Percentiles rank a stretch among this genome's conserved stretches.
phyloP scores from a whole-genome alignment of 176 grass and related monocot species.

The Melocanna baccifera region DNA sequence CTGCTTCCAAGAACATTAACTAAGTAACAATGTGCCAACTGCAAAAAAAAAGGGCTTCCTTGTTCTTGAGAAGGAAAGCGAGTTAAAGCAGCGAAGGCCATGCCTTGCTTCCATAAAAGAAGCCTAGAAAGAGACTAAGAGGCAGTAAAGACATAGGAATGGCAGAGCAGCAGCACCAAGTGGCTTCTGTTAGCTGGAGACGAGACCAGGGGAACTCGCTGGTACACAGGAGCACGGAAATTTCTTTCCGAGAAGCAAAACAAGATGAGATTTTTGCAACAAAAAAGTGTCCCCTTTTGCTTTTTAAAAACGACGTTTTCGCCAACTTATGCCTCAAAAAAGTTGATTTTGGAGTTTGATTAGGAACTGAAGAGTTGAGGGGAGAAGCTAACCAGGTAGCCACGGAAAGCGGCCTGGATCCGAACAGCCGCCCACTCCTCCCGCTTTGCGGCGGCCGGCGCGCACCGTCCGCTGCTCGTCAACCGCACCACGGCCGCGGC shows the following conservation, averaged over 20 bases:
- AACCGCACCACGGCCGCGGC: constrained; percentile 74
- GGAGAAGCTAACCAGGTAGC: constrained; percentile 69
- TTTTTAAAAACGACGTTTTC: neutral
- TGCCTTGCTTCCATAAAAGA: constrained; percentile 41
- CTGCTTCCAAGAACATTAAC: constrained; percentile 42
- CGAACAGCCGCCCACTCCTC: constrained; percentile 67
- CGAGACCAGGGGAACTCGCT: neutral
- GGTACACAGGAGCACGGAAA: neutral
- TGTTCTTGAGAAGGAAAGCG: neutral
- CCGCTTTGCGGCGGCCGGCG: constrained; percentile 24
- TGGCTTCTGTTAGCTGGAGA: neutral
- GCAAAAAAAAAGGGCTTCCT: neutral
- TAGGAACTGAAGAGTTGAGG: neutral
- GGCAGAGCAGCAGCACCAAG: constrained; percentile 9
- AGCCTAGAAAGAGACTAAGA: neutral
- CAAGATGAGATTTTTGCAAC: neutral
- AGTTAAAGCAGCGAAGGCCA: constrained; percentile 34
- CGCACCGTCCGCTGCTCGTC: constrained; percentile 62
- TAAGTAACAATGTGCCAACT: constrained; percentile 3
- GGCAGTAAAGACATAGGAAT: constrained; percentile 23
- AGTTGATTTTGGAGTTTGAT: constrained; percentile 1
- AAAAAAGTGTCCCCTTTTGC: neutral
- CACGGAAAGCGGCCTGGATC: constrained; percentile 87
- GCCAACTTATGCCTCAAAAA: neutral
- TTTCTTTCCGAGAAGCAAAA: constrained; percentile 11